Conservation (phyloP, 1,284 basidiomycete species). For the Malassezia pachydermatis region DNA sequence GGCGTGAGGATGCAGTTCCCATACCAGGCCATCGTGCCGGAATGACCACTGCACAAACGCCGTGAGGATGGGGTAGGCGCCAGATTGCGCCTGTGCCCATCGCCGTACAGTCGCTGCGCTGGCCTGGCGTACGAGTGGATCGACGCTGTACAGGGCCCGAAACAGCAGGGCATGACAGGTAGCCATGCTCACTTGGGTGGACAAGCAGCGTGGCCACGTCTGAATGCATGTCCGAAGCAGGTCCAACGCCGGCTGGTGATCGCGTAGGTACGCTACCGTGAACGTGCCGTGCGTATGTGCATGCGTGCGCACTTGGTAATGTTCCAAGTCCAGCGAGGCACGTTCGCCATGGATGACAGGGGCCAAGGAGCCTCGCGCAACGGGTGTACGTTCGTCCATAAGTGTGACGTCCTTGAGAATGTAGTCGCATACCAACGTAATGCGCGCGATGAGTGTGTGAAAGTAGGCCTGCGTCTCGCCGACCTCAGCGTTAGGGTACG, state of each 20-base stretch:
- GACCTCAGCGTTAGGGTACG: constrained; percentile 55
- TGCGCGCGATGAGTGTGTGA: constrained; percentile 57
- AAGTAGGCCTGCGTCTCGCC: constrained; percentile 65
- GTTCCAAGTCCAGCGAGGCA: constrained; percentile 45
- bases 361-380: constrained; percentile 6
- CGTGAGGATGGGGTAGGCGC: constrained; percentile 55
- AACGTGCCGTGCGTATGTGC: constrained; percentile 55
- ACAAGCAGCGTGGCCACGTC: constrained; percentile 70
- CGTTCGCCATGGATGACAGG: constrained; percentile 22
- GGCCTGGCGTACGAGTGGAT: constrained; percentile 58
- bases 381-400: constrained; percentile 65
- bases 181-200: constrained; percentile 51
- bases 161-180: constrained; percentile 71
- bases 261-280: constrained; percentile 58
- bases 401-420: constrained; percentile 66
- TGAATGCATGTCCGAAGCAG: constrained; percentile 71
- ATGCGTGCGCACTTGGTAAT: constrained; percentile 54
- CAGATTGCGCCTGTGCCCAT: constrained; percentile 58
- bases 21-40: constrained; percentile 59
- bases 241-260: constrained; percentile 59
- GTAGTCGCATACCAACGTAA: constrained; percentile 61
- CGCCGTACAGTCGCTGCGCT: constrained; percentile 63
- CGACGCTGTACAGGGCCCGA: constrained; percentile 70
- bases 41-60: constrained; percentile 69
- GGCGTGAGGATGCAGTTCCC: constrained; percentile 59